phyloP scores from a whole-genome alignment of 148 eudicot genomes.

The Pouteria glomerata region DNA sequence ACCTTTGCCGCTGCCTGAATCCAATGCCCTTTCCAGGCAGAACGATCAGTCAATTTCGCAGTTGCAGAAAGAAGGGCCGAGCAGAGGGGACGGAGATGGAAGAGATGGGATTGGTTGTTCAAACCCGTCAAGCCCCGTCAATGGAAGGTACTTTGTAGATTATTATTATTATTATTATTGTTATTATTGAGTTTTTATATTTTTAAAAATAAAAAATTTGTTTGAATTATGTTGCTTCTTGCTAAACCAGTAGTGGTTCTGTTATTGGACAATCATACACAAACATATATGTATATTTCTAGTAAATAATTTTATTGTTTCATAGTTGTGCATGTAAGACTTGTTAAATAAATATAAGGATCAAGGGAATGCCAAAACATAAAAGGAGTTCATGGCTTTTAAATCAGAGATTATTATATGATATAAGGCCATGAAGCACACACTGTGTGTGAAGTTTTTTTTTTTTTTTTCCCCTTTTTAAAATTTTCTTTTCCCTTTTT shows the following conservation, averaged over 20 bases:
- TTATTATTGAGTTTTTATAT: background rate
- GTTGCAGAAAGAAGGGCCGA: constrained; percentile 12
- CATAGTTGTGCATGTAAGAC: background rate
- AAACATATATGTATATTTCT: background rate
- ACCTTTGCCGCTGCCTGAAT: constrained; percentile 64
- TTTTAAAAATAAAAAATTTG: background rate
- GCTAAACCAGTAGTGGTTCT: background rate
- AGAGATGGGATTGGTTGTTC: background rate
- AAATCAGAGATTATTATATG: background rate
- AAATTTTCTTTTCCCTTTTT: background rate
- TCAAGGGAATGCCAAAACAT: background rate
- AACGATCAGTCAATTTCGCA: constrained; percentile 18
- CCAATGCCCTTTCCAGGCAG: background rate
- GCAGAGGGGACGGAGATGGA: constrained; percentile 17
- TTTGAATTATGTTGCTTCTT: background rate
- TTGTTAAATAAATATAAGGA: background rate
- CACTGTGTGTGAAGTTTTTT: too few species aligned
- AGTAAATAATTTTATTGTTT: background rate
- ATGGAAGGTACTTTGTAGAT: constrained; percentile 5
- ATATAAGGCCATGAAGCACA: too few species aligned
- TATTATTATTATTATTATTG: too few species aligned
- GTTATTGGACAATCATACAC: background rate
- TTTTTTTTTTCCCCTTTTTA: too few species aligned
- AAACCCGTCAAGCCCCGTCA: constrained; percentile 11
- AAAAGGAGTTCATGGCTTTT: background rate